Evolutionary conservation across 768 basidiomycete genomes (phyloP), one percentile per base, ranked within the genome.

Genomic region (Mycena amicta): DNA sequence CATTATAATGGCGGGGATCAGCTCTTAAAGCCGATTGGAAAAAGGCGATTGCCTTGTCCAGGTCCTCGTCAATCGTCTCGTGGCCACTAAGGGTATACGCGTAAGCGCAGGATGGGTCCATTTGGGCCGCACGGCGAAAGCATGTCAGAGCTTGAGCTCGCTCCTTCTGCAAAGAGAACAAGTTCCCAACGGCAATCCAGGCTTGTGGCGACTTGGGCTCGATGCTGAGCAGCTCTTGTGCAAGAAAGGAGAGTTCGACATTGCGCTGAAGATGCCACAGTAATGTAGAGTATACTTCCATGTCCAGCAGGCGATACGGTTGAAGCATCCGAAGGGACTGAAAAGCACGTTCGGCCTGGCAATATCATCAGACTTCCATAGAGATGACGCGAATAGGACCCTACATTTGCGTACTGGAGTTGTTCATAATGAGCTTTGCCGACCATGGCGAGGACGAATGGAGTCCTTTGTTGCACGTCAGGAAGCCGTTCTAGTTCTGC

Each of bases 141-240:
- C 95, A 97, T 71, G 91, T 88, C 74, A 98, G 77, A 18, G 97
- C 95, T 69, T 97, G 92, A 51, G 90, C 79, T 65, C 93, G 89
- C 68, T 99, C 95, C 76, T 94, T 95, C 74, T 96, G 90, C 67
- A 97, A 75, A 15, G 94, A 96, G 74, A 98, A 98, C 66, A 93
- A 78, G 76, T 99, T 99, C 52, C 97, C 97, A 27, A 94, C 87
- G 1, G 95, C 92, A 64, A 98, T 97, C 97, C 97, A 99, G 16
- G 95, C 86, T 68, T 95, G 85, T 12, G 95, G 77, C 25, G 90
- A 86, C 56, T 83, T 84, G n/a, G 94, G 85, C 63, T 89, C 81
- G 70, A 95, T 88, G 53, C 87, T 85, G 66, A 97, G 84, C 43
- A 98, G 79, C 63, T 95, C 93, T 72, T 98, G 96, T 1, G 96